Percentiles rank a stretch among this genome's conserved stretches.
These are phyloP conservation scores for Brettanomyces sp. DNA, from an alignment of 805 yeast genomes.

Conservation along the genomic window DNA sequence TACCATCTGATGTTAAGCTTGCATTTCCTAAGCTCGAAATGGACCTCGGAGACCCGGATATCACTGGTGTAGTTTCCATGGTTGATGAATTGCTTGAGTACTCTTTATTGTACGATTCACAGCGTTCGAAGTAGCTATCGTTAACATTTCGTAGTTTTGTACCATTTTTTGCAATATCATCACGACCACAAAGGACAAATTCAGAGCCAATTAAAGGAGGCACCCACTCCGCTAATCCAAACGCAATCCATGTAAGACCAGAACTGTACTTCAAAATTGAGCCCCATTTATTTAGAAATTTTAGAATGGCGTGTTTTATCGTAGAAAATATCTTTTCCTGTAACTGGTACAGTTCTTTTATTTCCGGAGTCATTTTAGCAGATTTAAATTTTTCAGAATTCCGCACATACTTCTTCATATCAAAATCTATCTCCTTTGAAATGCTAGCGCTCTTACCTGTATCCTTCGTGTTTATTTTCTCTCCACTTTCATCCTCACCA, in stretches of 20 bases:
- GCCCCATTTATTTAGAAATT: slow-evolving; percentile 74
- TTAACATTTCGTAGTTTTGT: slow-evolving; percentile 26
- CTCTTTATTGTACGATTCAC: slow-evolving; percentile 13
- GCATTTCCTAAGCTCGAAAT: slow-evolving; percentile 16
- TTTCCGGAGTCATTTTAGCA: slow-evolving; percentile 19
- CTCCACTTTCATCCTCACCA: neutral
- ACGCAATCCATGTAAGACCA: slow-evolving; percentile 81
- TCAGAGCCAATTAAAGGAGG: slow-evolving; percentile 52
- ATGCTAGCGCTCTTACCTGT: slow-evolving; percentile 10
- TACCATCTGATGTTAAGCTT: neutral
- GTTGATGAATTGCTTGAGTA: slow-evolving; percentile 10
- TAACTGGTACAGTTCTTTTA: slow-evolving; percentile 27
- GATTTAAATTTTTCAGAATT: slow-evolving; percentile 29
- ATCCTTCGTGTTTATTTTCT: slow-evolving; percentile 5
- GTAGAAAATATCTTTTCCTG: slow-evolving; percentile 47
- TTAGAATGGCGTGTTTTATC: slow-evolving; percentile 50
- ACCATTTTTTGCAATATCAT: slow-evolving; percentile 30
- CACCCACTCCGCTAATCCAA: slow-evolving; percentile 83
- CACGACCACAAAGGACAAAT: slow-evolving; percentile 49
- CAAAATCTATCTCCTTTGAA: slow-evolving; percentile 36
- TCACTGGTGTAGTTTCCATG: slow-evolving; percentile 15
- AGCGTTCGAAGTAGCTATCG: slow-evolving; percentile 23
- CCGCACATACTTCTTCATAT: slow-evolving; percentile 52
- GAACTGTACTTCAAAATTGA: slow-evolving; percentile 65
- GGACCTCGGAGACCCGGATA: slow-evolving; percentile 19